Evolutionary conservation across 1,284 basidiomycete genomes (phyloP).

Genomic region (Sporisorium graminicola): DNA sequence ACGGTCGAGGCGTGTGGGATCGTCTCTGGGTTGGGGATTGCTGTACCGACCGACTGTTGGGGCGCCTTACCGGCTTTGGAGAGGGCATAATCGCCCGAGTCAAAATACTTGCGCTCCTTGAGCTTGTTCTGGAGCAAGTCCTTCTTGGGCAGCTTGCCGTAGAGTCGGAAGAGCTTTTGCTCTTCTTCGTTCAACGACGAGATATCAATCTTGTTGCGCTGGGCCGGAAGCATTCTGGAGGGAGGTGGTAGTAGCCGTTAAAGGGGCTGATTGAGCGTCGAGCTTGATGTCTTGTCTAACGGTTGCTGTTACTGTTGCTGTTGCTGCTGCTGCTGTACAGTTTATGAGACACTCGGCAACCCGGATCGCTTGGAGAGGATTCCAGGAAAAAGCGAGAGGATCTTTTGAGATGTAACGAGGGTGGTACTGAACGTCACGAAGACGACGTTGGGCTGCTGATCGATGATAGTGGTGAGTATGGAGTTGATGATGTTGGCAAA

Average conservation of each 20-base stretch:
- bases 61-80: slow-evolving; percentile 92
- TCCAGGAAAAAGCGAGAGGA: slow-evolving; percentile 2
- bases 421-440: neutral
- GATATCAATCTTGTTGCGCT: slow-evolving; percentile 90
- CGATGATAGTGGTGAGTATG: neutral
- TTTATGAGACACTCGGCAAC: neutral
- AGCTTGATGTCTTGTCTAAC: neutral
- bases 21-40: slow-evolving; percentile 89
- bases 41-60: slow-evolving; percentile 88
- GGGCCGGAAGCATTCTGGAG: slow-evolving; percentile 79
- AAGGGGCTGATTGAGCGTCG: neutral
- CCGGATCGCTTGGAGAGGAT: neutral
- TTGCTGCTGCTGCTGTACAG: slow-evolving; percentile 1
- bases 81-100: slow-evolving; percentile 95
- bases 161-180: slow-evolving; percentile 91
- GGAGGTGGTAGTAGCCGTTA: neutral
- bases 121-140: slow-evolving; percentile 93
- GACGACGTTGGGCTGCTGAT: neutral
- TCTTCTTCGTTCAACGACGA: slow-evolving; percentile 91
- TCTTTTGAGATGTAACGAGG: neutral
- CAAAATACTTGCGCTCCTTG: slow-evolving; percentile 98
- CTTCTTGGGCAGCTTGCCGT: slow-evolving; percentile 95
- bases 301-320: no score
- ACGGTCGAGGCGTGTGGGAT: slow-evolving; percentile 70
- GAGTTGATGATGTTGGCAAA: neutral